Evolutionary conservation across 345 rosid species (phyloP).

Genomic region (Theobroma cacao): DNA sequence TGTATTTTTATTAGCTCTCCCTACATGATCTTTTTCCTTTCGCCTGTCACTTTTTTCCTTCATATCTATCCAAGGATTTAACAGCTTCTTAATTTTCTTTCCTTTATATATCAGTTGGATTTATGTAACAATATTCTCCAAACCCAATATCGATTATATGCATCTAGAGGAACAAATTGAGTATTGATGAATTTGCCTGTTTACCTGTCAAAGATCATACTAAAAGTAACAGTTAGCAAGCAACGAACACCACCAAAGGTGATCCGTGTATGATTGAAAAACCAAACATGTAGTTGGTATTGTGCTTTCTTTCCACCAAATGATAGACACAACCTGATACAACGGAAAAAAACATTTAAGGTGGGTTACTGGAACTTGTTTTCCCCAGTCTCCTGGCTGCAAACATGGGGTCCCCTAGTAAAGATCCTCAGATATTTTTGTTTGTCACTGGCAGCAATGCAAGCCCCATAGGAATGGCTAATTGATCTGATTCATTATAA

Average conservation of each 20-base stretch:
- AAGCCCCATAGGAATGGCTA: too few species aligned
- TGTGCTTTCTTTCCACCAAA: too few species aligned
- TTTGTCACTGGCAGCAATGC: not conserved
- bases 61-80: too few species aligned
- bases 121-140: too few species aligned
- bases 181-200: not conserved
- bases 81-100: too few species aligned
- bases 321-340: not conserved
- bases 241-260: too few species aligned
- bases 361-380: not conserved
- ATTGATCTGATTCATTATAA: too few species aligned
- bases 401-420: not conserved
- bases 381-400: not conserved
- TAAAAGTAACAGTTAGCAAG: not conserved
- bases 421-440: not conserved
- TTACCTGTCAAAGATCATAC: not conserved
- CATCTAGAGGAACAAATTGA: too few species aligned
- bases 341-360: not conserved
- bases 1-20: not conserved
- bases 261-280: not conserved
- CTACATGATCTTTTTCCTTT: not conserved
- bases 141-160: too few species aligned
- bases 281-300: not conserved
- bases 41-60: not conserved
- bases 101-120: too few species aligned